phyloP scores from a whole-genome alignment of 306 rosid species.

The Acmispon strigosus region DNA sequence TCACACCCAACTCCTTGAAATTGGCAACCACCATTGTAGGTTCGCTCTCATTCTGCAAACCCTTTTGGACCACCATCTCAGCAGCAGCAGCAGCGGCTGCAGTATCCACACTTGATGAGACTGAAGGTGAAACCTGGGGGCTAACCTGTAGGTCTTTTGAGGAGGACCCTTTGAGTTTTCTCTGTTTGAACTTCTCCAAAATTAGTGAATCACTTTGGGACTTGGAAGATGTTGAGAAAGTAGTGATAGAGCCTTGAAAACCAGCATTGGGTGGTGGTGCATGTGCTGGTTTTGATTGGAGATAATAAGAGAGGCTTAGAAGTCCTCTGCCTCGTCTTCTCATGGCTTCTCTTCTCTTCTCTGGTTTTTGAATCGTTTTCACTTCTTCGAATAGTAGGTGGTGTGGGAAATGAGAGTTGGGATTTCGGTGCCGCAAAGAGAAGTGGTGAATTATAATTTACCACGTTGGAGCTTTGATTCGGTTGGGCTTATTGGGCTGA shows the following conservation, averaged over 20 bases:
- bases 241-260: conserved; percentile 34
- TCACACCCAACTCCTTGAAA: conserved; percentile 61
- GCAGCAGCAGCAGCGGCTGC: not conserved
- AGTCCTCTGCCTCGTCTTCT: conserved; percentile 39
- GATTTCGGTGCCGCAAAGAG: too few species aligned
- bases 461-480: too few species aligned
- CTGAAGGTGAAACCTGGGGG: conserved; percentile 1
- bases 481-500: too few species aligned
- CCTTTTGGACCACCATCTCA: conserved; percentile 23
- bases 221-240: conserved; percentile 44
- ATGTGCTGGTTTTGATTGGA: conserved; percentile 1
- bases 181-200: conserved; percentile 54
- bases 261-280: conserved; percentile 20
- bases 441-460: too few species aligned
- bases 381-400: too few species aligned
- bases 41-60: conserved; percentile 29
- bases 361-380: not conserved
- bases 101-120: not conserved
- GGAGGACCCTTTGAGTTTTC: conserved; percentile 67
- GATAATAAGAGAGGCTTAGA: conserved; percentile 27
- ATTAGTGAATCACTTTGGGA: conserved; percentile 48
- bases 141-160: conserved; percentile 10
- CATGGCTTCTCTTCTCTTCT: conserved; percentile 16
- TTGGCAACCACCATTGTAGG: conserved; percentile 29
- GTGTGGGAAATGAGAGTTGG: too few species aligned